Percentiles rank a stretch among this genome's conserved stretches.
These are phyloP conservation scores for Daldinia caldariorum DNA, from an alignment of 495 filamentous ascomycete genomes.

Conservation along the genomic window DNA sequence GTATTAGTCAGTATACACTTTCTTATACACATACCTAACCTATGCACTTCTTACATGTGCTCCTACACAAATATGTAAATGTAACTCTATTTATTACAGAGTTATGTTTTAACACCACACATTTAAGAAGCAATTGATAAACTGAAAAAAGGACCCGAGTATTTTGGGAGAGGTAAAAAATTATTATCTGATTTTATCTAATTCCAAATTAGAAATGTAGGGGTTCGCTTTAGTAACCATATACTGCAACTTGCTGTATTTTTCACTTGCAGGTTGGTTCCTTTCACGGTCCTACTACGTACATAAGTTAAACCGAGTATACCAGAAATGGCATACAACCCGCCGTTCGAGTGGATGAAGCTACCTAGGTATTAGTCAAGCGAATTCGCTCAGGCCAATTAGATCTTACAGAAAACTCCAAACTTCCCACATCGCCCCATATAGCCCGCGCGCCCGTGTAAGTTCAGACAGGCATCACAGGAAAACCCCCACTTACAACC, in stretches of 20 bases:
- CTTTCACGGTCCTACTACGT: constrained; percentile 5
- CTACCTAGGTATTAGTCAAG: constrained; percentile 44
- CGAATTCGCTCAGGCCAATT: constrained; percentile 27
- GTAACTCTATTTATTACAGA: neutral
- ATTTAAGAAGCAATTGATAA: constrained; percentile 2
- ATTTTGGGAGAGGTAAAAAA: constrained; percentile 11
- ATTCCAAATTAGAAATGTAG: constrained; percentile 23
- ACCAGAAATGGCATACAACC: constrained; percentile 23
- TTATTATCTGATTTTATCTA: constrained; percentile 36
- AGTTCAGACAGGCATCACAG: constrained; percentile 20
- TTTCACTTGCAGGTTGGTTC: constrained; percentile 7
- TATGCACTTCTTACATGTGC: constrained; percentile 1
- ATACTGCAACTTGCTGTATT: constrained; percentile 36
- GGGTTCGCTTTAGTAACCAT: constrained; percentile 12
- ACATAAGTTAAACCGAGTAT: constrained; percentile 27
- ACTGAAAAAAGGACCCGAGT: constrained; percentile 5
- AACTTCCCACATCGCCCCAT: constrained; percentile 12
- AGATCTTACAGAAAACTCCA: neutral
- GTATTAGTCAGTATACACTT: constrained; percentile 27
- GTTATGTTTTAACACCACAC: neutral
- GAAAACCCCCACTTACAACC: constrained; percentile 30
- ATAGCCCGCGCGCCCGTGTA: constrained; percentile 24
- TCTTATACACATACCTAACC: too few relatives aligned
- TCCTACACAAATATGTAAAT: neutral
- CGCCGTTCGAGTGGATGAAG: constrained; percentile 30